Percentiles rank a stretch among this genome's conserved stretches.
Conservation (phyloP, 176 grass and related monocot genomes). For the Musa beccarii region DNA sequence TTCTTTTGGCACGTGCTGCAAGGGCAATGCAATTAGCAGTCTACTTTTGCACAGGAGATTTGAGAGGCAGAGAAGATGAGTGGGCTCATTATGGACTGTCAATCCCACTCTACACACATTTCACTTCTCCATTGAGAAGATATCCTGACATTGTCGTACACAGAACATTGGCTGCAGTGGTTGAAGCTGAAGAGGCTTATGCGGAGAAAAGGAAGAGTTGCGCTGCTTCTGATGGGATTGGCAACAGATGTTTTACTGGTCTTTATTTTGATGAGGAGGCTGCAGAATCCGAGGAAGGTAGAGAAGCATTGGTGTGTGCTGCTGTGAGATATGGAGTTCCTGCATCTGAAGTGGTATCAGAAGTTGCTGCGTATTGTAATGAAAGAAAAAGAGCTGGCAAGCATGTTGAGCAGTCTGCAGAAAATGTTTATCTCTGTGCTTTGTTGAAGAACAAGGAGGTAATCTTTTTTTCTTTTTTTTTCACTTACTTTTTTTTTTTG, state of each 20-base stretch:
- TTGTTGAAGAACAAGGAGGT: constrained; percentile 82
- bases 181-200: constrained; percentile 73
- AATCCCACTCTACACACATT: constrained; percentile 80
- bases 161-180: constrained; percentile 62
- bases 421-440: constrained; percentile 79
- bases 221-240: constrained; percentile 18
- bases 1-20: constrained; percentile 83
- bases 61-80: constrained; percentile 63
- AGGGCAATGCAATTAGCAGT: constrained; percentile 76
- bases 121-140: constrained; percentile 85
- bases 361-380: constrained; percentile 77
- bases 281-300: constrained; percentile 67
- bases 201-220: constrained; percentile 36
- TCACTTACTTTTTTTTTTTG: no score
- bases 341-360: constrained; percentile 39
- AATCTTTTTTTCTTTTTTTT: neutral
- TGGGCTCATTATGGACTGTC: constrained; percentile 85
- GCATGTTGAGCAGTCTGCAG: constrained; percentile 78
- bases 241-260: constrained; percentile 54
- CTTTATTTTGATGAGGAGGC: constrained; percentile 52
- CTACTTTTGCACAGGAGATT: constrained; percentile 73
- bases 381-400: constrained; percentile 64
- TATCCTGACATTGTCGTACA: constrained; percentile 97
- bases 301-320: constrained; percentile 43
- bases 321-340: constrained; percentile 60